Percentiles rank a stretch among this genome's conserved stretches.
These are phyloP conservation scores for Mycena galopus DNA, from an alignment of 768 basidiomycete genomes.

Conservation along the genomic window DNA sequence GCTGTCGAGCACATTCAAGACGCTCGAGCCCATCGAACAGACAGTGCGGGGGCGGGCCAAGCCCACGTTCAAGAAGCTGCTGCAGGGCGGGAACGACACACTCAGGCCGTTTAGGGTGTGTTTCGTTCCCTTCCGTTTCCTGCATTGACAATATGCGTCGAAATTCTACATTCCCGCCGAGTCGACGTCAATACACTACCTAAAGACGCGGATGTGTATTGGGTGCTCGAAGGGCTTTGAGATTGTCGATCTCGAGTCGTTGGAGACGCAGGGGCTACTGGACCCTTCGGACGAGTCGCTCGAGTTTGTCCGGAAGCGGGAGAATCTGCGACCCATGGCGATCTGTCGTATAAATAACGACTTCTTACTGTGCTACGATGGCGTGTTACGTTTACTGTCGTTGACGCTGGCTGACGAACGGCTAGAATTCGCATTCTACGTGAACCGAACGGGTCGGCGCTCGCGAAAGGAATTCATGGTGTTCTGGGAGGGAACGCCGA, in stretches of 20 bases:
- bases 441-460: conserved; percentile 95
- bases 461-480: conserved; percentile 95
- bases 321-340: conserved; percentile 92
- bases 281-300: conserved; percentile 93
- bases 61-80: conserved; percentile 91
- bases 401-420: conserved; percentile 24
- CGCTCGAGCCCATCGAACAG: conserved; percentile 95
- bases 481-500: conserved; percentile 95
- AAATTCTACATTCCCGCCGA: conserved; percentile 99
- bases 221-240: conserved; percentile 98
- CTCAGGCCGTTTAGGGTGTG: conserved; percentile 89
- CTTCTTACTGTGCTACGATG: conserved; percentile 97
- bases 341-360: conserved; percentile 98
- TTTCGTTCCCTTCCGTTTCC: conserved; percentile 2
- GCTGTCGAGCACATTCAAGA: conserved; percentile 98
- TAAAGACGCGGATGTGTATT: conserved; percentile 97
- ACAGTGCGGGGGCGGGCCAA: conserved; percentile 81
- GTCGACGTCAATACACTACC: conserved; percentile 95
- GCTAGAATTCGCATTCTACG: conserved; percentile 98
- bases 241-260: conserved; percentile 95
- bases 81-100: conserved; percentile 96
- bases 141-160: conserved; percentile 55
- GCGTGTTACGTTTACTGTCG: conserved; percentile 57
- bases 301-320: conserved; percentile 93
- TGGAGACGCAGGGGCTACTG: conserved; percentile 95